phyloP scores from a whole-genome alignment of 1,139 yeast genomes.

The Hansenula lynferdii region DNA sequence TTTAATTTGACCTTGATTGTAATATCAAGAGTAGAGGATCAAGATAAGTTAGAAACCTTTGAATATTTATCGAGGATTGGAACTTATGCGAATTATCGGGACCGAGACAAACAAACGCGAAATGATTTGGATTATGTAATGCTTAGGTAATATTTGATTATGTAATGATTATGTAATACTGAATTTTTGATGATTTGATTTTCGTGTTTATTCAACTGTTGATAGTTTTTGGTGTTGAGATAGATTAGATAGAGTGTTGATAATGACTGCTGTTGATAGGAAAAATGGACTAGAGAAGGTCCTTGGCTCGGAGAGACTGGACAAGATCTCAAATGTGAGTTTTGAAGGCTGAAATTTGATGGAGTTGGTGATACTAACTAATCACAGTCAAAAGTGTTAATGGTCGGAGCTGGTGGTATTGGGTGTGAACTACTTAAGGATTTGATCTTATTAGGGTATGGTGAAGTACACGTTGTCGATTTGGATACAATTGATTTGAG shows the following conservation, averaged over 20 bases:
- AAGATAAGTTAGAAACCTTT: not conserved
- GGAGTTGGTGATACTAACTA: not conserved
- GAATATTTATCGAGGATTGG: too few species aligned
- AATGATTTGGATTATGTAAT: not conserved
- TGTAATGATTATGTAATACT: not conserved
- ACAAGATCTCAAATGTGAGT: slow-evolving; percentile 12
- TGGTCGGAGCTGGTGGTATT: slow-evolving; percentile 99
- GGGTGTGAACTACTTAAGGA: slow-evolving; percentile 95
- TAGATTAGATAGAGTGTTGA: not conserved
- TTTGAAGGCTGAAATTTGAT: too few species aligned
- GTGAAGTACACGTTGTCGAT: slow-evolving; percentile 89
- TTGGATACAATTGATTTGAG: slow-evolving; percentile 91
- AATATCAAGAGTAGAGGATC: not conserved
- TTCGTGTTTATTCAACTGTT: too few species aligned
- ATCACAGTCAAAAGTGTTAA: slow-evolving; percentile 50
- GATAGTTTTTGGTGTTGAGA: too few species aligned
- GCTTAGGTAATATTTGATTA: not conserved
- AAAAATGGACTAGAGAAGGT: slow-evolving; percentile 11
- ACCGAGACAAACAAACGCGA: not conserved
- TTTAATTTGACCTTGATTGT: not conserved
- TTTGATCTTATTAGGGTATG: slow-evolving; percentile 75
- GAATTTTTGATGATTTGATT: too few species aligned
- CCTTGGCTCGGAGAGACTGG: slow-evolving; percentile 10
- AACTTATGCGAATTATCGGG: not conserved
- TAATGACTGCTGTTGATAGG: slow-evolving; percentile 2